These are phyloP conservation scores for Stylonectria norvegica DNA, from an alignment of 2,329 filamentous ascomycete genomes.

Conservation along the genomic window DNA sequence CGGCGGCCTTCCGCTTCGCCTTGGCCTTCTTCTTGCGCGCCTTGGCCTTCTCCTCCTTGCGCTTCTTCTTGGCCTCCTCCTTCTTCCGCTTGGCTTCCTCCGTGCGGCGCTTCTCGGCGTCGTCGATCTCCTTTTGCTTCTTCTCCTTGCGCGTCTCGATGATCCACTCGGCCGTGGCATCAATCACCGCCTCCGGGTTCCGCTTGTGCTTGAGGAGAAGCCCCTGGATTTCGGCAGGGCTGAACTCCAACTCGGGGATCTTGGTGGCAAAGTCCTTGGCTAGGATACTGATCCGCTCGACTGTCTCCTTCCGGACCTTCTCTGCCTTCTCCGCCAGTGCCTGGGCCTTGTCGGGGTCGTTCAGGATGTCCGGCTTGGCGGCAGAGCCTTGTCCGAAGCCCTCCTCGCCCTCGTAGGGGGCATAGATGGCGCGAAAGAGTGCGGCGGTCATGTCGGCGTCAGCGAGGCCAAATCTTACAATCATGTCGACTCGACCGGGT, in stretches of 20 bases:
- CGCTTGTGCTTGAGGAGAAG: constrained; percentile 56
- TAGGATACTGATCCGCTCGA: constrained; percentile 42
- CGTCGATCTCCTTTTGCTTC: constrained; percentile 42
- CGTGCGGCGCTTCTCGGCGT: constrained; percentile 40
- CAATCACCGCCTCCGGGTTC: constrained; percentile 46
- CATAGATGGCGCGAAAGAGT: constrained; percentile 59
- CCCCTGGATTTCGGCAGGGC: constrained; percentile 59
- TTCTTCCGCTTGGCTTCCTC: constrained; percentile 36
- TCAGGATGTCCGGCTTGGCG: constrained; percentile 9
- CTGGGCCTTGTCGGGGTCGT: constrained; percentile 23
- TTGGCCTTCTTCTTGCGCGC: constrained; percentile 28
- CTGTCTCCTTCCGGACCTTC: constrained; percentile 33
- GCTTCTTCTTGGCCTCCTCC: constrained; percentile 30
- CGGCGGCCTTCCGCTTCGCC: constrained; percentile 8
- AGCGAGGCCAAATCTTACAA: constrained; percentile 53
- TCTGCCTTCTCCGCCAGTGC: constrained; percentile 31
- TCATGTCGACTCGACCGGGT: constrained; percentile 60
- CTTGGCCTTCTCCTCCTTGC: constrained; percentile 30
- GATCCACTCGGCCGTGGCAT: constrained; percentile 47
- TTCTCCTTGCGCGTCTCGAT: constrained; percentile 47
- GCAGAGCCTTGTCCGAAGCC: constrained; percentile 3
- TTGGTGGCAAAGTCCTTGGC: constrained; percentile 46
- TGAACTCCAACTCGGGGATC: constrained; percentile 55
- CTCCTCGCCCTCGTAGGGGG: constrained; percentile 42
- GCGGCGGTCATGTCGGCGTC: constrained; percentile 50